Conservation (phyloP, 2,329 filamentous ascomycete species). For the Erysiphe pulchra region DNA sequence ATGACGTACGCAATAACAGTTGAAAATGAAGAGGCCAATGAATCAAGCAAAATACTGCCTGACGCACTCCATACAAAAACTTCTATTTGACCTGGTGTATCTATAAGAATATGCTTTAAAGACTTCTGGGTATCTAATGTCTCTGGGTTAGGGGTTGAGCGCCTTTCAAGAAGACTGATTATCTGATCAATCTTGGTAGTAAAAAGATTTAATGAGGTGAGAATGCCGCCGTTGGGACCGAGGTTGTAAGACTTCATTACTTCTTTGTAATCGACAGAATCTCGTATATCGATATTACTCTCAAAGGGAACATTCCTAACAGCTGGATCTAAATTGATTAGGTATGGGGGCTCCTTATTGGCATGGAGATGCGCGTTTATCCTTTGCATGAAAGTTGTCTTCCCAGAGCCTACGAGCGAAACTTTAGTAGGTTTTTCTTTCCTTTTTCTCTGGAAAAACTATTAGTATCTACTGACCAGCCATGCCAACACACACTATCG, state of each 20-base stretch:
- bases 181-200: constrained; percentile 97
- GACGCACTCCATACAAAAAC: constrained; percentile 97
- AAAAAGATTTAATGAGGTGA: constrained; percentile 89
- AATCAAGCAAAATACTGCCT: constrained; percentile 79
- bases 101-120: constrained; percentile 68
- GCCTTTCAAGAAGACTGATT: constrained; percentile 68
- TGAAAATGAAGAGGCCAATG: constrained; percentile 77
- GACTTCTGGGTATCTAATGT: constrained; percentile 29
- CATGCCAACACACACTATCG: constrained; percentile 92
- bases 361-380: constrained; percentile 82
- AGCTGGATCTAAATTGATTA: constrained; percentile 90
- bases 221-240: constrained; percentile 85
- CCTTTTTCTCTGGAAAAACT: no score
- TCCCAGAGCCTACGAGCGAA: constrained; percentile 45
- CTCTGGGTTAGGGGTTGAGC: constrained; percentile 36
- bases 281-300: constrained; percentile 93
- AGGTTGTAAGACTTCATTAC: constrained; percentile 99
- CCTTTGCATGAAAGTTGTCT: constrained; percentile 99
- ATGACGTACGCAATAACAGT: constrained; percentile 96
- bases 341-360: constrained; percentile 62
- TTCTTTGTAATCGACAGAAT: constrained; percentile 97
- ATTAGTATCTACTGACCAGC: constrained; percentile 29
- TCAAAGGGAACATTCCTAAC: constrained; percentile 87
- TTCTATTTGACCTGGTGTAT: constrained; percentile 94
- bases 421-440: no score